Conservation (phyloP, 805 yeast species). For the Saturnispora dispora region DNA sequence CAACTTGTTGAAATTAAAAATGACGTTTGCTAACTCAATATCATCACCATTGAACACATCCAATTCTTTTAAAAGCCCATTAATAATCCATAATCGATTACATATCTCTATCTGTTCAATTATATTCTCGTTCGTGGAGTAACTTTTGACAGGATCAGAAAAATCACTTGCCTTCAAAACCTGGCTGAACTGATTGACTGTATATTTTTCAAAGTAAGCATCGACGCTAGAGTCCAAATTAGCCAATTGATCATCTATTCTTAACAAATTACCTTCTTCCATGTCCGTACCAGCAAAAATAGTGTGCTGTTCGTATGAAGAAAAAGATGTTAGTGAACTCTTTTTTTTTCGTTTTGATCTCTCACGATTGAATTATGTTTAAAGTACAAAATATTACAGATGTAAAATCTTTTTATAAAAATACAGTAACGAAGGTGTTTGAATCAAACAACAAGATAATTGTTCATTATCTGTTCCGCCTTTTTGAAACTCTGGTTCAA, state of each 20-base stretch:
- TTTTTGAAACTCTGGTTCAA: constrained; percentile 60
- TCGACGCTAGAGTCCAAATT: constrained; percentile 8
- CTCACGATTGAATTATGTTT: not conserved
- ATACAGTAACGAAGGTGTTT: constrained; percentile 3
- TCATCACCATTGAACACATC: constrained; percentile 11
- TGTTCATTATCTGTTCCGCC: constrained; percentile 56
- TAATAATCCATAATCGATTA: constrained; percentile 25
- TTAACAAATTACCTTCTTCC: not conserved
- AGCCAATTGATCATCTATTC: not conserved
- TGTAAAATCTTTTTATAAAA: not conserved
- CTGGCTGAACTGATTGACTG: constrained; percentile 5
- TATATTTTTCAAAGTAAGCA: constrained; percentile 9
- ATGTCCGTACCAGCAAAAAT: not conserved
- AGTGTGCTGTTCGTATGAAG: not conserved
- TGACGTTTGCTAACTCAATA: constrained; percentile 12
- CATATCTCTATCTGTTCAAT: constrained; percentile 23
- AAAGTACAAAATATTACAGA: not conserved
- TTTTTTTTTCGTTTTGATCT: not conserved
- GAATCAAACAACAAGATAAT: constrained; percentile 42
- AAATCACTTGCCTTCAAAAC: not conserved
- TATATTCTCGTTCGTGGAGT: constrained; percentile 9
- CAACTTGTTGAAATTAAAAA: constrained; percentile 15
- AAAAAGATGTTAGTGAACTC: not conserved
- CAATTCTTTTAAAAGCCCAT: constrained; percentile 23
- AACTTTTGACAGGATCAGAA: not conserved